Base-by-base conservation (phyloP, 441 rosid genomes). In the Adansonia grandidieri region DNA sequence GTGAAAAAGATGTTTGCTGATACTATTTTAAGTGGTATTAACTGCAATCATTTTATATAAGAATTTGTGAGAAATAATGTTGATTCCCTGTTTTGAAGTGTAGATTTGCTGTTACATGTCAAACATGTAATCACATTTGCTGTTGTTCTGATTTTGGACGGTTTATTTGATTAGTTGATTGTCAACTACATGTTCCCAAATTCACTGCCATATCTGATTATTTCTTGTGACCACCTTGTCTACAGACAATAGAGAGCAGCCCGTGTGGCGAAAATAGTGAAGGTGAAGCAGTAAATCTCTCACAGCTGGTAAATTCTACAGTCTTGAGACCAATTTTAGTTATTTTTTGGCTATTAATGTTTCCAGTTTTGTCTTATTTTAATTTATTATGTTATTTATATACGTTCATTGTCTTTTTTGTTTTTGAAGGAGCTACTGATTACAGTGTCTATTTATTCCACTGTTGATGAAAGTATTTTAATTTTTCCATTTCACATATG, bases 251-350 rank as follows among this genome's bases (percentile, higher is more conserved):
- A 80, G 99, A 97, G 85, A 94, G 98, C 88, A 95, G 96, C 71
- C 90, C 97, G 44, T 85, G 82, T 65, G 97, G 96, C 51, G 94
- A 89, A 85, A 90, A 91, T 85, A 84, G 67, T 64, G 89, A 87
- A 87, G 97, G 95, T 67, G 98, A 91, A 87, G 97, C 98, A 79
- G 97, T 97, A 79, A 92, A 91, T 83, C 88, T 97, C 85, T 97
- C 99, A 32, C 99, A 92, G 85, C 87, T 97, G 97, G 98, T 95
- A 94, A 87, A 86, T 77, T 82, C 88, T 77, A 57, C 48, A 74
- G 75, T 76, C 65, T 62, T 81, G 72, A 64, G 65, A 71, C 57
- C 57, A 40, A 72, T 71, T 77, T 44, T 20, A 67, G 71, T 58
- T 53, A 42, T 28, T 72, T 77, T 65, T 64, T 60, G 50, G 60